A percentile compares a stretch with the other conserved stretches of the same genome.
phyloP scores from a whole-genome alignment of 805 yeast species.

The Candida berthetii region DNA sequence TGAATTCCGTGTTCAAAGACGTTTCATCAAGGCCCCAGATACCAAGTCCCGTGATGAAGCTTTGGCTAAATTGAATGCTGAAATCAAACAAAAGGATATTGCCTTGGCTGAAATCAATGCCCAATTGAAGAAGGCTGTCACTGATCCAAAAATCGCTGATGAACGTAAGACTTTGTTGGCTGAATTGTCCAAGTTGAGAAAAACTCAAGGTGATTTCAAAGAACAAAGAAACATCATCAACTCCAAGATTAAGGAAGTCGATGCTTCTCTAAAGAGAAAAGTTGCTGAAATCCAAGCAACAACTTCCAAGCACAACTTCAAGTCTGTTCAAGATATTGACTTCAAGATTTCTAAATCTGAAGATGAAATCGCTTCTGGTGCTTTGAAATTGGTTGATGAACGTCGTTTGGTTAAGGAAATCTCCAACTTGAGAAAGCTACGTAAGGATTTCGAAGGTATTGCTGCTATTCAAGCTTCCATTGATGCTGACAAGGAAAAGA shows the following conservation, averaged over 20 bases:
- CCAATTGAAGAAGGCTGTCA: constrained; percentile 47
- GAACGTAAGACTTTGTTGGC: constrained; percentile 49
- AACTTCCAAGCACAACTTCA: constrained; percentile 66
- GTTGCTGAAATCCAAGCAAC: constrained; percentile 66
- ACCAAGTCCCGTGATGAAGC: constrained; percentile 54
- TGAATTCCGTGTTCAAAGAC: constrained; percentile 16
- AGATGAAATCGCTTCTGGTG: constrained; percentile 68
- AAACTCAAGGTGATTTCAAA: constrained; percentile 41
- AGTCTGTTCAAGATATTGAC: constrained; percentile 63
- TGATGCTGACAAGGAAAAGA: constrained; percentile 72
- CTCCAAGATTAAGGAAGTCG: constrained; percentile 68
- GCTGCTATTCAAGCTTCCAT: constrained; percentile 73
- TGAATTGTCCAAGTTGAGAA: constrained; percentile 38
- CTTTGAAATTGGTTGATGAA: constrained; percentile 85
- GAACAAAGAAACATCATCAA: constrained; percentile 36
- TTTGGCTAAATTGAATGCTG: constrained; percentile 46
- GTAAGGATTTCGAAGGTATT: constrained; percentile 69
- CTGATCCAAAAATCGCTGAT: constrained; percentile 40
- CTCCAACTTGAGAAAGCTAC: constrained; percentile 71
- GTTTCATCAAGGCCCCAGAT: constrained; percentile 71
- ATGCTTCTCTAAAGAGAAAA: constrained; percentile 67
- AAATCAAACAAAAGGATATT: constrained; percentile 57
- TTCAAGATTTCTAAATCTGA: constrained; percentile 62
- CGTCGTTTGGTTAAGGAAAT: constrained; percentile 80
- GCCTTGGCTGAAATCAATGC: constrained; percentile 44